A percentile compares a stretch with the other conserved stretches of the same genome.
These are phyloP conservation scores for Macroventuria anomochaeta DNA, from an alignment of 2,329 filamentous ascomycete genomes.

Conservation along the genomic window DNA sequence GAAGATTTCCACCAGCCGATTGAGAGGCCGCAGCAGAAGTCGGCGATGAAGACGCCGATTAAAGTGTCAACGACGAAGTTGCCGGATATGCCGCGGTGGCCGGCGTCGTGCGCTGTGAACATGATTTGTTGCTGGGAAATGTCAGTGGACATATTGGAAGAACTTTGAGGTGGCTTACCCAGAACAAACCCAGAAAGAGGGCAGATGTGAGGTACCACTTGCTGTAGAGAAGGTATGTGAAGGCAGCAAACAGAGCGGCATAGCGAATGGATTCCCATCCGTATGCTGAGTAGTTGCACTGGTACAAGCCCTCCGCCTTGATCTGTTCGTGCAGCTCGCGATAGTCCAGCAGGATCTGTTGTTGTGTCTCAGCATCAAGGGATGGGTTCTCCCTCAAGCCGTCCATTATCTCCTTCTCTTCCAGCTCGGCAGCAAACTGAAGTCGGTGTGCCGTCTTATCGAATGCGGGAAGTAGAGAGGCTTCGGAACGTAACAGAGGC, in stretches of 20 bases:
- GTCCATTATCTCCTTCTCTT: conserved; percentile 48
- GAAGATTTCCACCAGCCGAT: conserved; percentile 75
- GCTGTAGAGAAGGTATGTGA: conserved; percentile 54
- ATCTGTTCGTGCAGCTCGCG: conserved; percentile 62
- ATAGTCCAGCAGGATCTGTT: conserved; percentile 63
- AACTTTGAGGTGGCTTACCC: conserved; percentile 50
- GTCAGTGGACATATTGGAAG: conserved; percentile 21
- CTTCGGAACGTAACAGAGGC: conserved; percentile 20
- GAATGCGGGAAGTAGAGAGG: conserved; percentile 11
- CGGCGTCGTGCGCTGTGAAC: conserved; percentile 71
- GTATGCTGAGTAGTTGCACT: conserved; percentile 65
- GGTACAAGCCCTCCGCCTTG: conserved; percentile 63
- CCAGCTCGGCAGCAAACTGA: conserved; percentile 42
- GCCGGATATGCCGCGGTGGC: conserved; percentile 67
- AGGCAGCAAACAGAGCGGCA: conserved; percentile 57
- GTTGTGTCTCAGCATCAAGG: conserved; percentile 61
- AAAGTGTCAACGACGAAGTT: conserved; percentile 65
- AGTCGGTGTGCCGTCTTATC: conserved; percentile 33
- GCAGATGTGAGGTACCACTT: conserved; percentile 66
- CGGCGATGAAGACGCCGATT: conserved; percentile 68
- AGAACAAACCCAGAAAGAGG: conserved; percentile 66
- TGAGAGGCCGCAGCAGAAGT: conserved; percentile 70
- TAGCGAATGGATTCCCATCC: conserved; percentile 65
- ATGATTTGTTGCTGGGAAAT: conserved; percentile 67
- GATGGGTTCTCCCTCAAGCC: conserved; percentile 55